Base-by-base conservation (phyloP, 192 early-diverging fungal genomes). In the Linnemannia schmuckeri region DNA sequence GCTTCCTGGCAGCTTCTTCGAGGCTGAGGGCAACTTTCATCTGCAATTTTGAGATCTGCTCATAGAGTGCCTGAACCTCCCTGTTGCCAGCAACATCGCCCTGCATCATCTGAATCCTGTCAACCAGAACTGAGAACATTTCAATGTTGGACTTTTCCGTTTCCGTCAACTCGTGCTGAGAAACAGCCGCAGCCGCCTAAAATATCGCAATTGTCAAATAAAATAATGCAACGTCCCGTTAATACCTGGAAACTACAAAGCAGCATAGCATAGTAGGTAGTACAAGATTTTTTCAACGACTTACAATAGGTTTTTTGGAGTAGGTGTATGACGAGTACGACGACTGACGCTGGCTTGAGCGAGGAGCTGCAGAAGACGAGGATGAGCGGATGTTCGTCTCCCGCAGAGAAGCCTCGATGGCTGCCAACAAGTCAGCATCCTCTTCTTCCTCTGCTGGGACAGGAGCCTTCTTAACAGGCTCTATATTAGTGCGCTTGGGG, bases 121-220 rank as follows among this genome's bases (percentile, higher is more conserved):
- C 94, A 69, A 99, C 92, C 35, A 99, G 89, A 18, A 97, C 93
- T 49, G 96, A 93, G 76, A 99, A 99, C 18, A 98, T 88, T 82
- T 96, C 92, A 33, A 99, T 94, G 54, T 97, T 98, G 76, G 99
- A 97, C 70, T 94, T 92, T 88, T 99, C 97, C 9, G 94, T 92
- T 1, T 91, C 79, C 30, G 93, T 91, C 81, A 99, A 84, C 72
- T 97, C 96, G 66, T 95, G 88, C 88, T 88, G 17, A 77, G 77
- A 70, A 75, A 81, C 57, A 57, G 70, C 37, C 38, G 85, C 40
- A 66, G 79, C 22, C 86, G 61, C 61, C 61, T 66, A 35, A 66
- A 88, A 90, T 89, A 90, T 6, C 35, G 22, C 20, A 68, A 7
- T 41, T 41, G 72, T 33, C 44, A 52, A 74, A 12, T 18, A 40